phyloP scores from a whole-genome alignment of 2,329 filamentous ascomycete species.

The Ilyonectria robusta region DNA sequence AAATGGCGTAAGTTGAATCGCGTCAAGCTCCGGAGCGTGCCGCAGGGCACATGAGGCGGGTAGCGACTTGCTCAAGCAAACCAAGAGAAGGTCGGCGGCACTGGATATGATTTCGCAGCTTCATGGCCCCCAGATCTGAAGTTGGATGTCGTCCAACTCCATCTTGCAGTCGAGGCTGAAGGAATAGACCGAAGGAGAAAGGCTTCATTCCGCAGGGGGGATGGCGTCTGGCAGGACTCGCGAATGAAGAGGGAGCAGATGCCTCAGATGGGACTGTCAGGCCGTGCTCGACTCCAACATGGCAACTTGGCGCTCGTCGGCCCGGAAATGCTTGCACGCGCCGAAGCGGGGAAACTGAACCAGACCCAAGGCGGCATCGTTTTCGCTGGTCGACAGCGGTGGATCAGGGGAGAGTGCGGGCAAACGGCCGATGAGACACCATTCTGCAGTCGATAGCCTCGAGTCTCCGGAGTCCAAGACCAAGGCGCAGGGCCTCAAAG shows the following conservation, averaged over 20 bases:
- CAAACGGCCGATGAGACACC: slow-evolving; percentile 14
- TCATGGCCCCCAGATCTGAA: slow-evolving; percentile 35
- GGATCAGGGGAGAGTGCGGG: slow-evolving; percentile 18
- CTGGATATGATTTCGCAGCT: slow-evolving; percentile 3
- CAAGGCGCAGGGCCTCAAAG: slow-evolving; percentile 21
- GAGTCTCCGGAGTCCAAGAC: slow-evolving; percentile 19
- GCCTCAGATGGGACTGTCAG: slow-evolving; percentile 46
- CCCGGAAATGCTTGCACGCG: slow-evolving; percentile 35
- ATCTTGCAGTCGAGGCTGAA: slow-evolving; percentile 49
- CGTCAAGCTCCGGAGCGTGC: slow-evolving; percentile 37
- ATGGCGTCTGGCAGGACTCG: slow-evolving; percentile 44
- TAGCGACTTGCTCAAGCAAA: slow-evolving; percentile 16
- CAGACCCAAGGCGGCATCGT: slow-evolving; percentile 36
- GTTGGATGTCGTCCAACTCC: slow-evolving; percentile 41
- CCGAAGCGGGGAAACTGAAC: slow-evolving; percentile 44
- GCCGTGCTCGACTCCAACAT: slow-evolving; percentile 31
- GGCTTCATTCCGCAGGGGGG: slow-evolving; percentile 47
- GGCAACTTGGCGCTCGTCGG: slow-evolving; percentile 43
- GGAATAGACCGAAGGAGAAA: slow-evolving; percentile 44
- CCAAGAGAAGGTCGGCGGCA: background rate
- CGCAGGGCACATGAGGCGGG: slow-evolving; percentile 29
- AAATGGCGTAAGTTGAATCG: slow-evolving; percentile 43
- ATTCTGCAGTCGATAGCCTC: slow-evolving; percentile 14
- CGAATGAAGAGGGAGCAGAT: slow-evolving; percentile 47
- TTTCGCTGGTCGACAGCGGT: slow-evolving; percentile 30